Base-by-base conservation (phyloP, 148 eudicot genomes). In the Dianthus caryophyllus region DNA sequence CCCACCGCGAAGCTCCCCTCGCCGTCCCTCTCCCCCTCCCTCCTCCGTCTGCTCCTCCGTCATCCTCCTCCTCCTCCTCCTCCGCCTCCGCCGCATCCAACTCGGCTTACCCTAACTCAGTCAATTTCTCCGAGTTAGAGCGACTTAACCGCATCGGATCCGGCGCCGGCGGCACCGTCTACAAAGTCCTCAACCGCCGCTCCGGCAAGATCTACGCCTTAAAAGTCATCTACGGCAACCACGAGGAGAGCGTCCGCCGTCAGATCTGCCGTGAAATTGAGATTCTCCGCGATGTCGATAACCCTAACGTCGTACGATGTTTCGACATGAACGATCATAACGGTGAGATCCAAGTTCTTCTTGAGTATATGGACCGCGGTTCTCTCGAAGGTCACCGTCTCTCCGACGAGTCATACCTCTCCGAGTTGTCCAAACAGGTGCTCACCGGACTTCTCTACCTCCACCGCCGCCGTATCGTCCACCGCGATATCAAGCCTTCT, bases 181-280 rank as follows among this genome's bases (percentile, higher is more conserved):
- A 91, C 83, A 86, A 86, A 33, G 97, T 91, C 38, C 69, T 77
- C 27, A 96, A 88, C 75, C 87, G 83, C 0, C 87, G 85, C 5
- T 63, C 90, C 6, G 77, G 78, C 17, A 71, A 44, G 73, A 30
- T 80, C 71, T 86, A 76, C 75, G 97, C 97, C 10, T 66, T 91
- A 2, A 91, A 91, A 29, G 96, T 91, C 0, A 91, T 91, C 6
- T 83, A 91, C 75, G 96, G 97, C 9, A 67, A 81, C 78, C 96
- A 83, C 69, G 97, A 91, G 3, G 97, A 91, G 55, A 55, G 78
- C 38, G 85, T 86, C 10, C 77, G 88, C 17, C 82, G 69, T 53
- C 97, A 91, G 90, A 91, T 91, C 83, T 79, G 86, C 61, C 80
- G 96, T 0, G 97, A 91, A 68, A 91, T 91, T 75, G 83, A 83